Base-by-base conservation (phyloP, 2,329 filamentous ascomycete species). In the Apiospora hydei region DNA sequence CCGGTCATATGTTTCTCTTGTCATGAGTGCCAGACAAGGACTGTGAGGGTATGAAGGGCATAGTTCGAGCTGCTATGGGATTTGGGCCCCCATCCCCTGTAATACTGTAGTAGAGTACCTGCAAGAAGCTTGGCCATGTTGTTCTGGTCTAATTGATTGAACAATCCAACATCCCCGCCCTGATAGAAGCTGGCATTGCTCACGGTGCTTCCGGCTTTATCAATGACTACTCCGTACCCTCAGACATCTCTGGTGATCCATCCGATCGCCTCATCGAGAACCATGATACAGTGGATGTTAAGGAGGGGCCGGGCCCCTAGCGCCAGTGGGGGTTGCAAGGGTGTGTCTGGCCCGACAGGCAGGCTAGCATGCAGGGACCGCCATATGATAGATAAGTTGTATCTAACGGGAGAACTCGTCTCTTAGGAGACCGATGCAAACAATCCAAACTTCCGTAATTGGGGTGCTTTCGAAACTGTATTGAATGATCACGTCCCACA, bases 291-390 rank as follows among this genome's bases (percentile, higher is more conserved):
- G 53, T 34, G 51, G 53, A 38, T 61, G 16, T 61, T 61, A 38
- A 61, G 38, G 53, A 64, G 57, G 57, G 57, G 57, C 34, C 10
- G 34, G 34, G 57, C 7, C 6, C 38, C 16, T 61, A 61, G 53
- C 53, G 57, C 14, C 21, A 41, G 57, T 64, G 57, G 57, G 30
- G 30, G 34, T 41, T 41, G 13, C 34, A 41, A 16, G 57, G 57
- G 34, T 38, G 51, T 57, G 30, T 14, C 30, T 61, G 53, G 53
- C 53, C 53, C 53, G 53, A 61, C 30, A 34, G 53, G 8, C 30
- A 18, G 53, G 53, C 38, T 34, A 34, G 30, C 16, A 61, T 61
- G 53, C 53, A 61, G 53, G 53, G 53, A n/a, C 53, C 53, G 57
- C 57, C 57, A n/a, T n/a, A 64, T 41, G 57, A 64, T 30, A 41